Base-by-base conservation (phyloP, 495 filamentous ascomycete genomes). In the Cercophora sp. region DNA sequence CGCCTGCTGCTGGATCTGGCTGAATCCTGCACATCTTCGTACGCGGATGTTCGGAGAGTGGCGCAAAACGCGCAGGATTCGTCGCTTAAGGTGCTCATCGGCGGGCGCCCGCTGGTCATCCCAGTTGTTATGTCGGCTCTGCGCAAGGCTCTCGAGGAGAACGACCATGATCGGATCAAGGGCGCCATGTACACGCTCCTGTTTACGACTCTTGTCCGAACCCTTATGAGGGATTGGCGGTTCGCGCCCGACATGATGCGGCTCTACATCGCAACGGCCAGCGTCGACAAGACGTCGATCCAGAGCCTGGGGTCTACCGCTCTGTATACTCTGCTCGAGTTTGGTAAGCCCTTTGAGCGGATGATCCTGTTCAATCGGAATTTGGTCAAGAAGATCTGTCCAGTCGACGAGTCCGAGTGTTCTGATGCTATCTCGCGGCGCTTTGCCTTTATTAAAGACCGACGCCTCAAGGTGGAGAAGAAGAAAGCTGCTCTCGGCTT, bases 31-130 rank as follows among this genome's bases (percentile, higher is more conserved):
- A 87, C 96, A 22, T 96, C 91, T n/a, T 73, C 88, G 15, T 99
- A 99, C 63, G 91, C 93, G 0, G 93, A 99, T 59, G 92, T 96
- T 22, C 87, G 93, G 10, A 79, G 92, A 20, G 91, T 94, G 49
- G 93, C 93, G 27, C 93, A 99, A 63, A 84, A 81, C 55, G 89
- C 94, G 1, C 86, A 86, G 48, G 93, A 99, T 70, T 91, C 92
- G 4, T 92, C 94, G 0, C 79, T 96, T n/a, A 96, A 96, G 69
- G 84, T 84, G 29, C 79, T 97, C 22, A 86, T 92, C 66, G 93
- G 90, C 5, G 85, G 88, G 5, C 81, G 90, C 16, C 84, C 87
- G 0, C 75, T 96, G 4, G 86, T 97, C 31, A 96, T 99, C 32
- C 90, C 91, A 0, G 85, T 87, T 26, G 75, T 99, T 23, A 76